Conservation (phyloP, 495 filamentous ascomycete genomes). For the Tuber brumale region DNA sequence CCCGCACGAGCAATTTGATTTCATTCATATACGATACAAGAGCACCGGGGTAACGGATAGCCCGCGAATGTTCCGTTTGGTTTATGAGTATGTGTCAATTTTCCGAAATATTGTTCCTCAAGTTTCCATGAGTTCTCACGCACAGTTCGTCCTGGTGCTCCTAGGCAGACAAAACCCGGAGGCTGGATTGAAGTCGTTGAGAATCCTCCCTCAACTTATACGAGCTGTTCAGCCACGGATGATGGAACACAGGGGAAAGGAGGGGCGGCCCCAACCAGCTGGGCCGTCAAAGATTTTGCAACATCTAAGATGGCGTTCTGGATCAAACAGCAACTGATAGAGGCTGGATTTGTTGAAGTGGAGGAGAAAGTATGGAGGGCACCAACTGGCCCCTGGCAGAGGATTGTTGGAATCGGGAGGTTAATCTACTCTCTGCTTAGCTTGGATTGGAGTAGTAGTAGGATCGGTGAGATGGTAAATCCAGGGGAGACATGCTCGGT, state of each 20-base stretch:
- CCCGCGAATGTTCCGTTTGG: conserved; percentile 38
- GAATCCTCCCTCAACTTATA: conserved; percentile 31
- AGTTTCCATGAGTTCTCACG: neutral
- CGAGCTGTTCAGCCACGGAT: conserved; percentile 18
- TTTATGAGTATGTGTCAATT: conserved; percentile 35
- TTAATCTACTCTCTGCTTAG: conserved; percentile 34
- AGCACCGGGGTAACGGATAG: conserved; percentile 34
- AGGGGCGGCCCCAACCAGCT: conserved; percentile 17
- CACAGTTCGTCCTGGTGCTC: neutral
- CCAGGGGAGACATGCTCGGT: conserved; percentile 24
- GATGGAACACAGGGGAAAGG: conserved; percentile 25
- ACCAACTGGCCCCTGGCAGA: conserved; percentile 36
- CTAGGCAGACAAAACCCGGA: conserved; percentile 40
- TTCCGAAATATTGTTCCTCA: neutral
- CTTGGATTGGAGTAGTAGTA: conserved; percentile 35
- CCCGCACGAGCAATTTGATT: conserved; percentile 38
- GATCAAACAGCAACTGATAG: conserved; percentile 38
- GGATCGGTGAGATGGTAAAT: conserved; percentile 14
- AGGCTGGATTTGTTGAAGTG: conserved; percentile 40
- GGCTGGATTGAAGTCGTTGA: conserved; percentile 42
- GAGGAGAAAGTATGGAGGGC: conserved; percentile 38
- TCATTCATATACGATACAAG: conserved; percentile 42
- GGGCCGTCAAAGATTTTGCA: conserved; percentile 14
- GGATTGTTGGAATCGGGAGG: conserved; percentile 35
- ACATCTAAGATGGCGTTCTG: conserved; percentile 38